phyloP scores from a whole-genome alignment of 768 basidiomycete genomes.

The Grammothele lineata region DNA sequence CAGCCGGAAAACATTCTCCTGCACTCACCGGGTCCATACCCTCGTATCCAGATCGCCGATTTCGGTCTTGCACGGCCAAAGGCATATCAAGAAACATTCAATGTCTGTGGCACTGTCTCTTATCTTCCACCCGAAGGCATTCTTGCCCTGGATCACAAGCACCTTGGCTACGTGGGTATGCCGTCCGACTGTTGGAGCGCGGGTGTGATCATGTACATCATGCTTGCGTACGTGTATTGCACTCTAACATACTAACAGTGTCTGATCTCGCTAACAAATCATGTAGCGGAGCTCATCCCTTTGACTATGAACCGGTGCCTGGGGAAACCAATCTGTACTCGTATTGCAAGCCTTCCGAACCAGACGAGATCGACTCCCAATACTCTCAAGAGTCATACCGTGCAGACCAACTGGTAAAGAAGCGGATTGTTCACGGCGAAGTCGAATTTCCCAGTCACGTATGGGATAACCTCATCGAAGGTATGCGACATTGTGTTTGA shows the following conservation, averaged over 20 bases:
- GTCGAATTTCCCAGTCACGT: slow-evolving; percentile 49
- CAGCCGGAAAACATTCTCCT: slow-evolving; percentile 84
- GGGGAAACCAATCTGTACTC: slow-evolving; percentile 22
- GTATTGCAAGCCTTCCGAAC: slow-evolving; percentile 13
- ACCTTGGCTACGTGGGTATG: slow-evolving; percentile 73
- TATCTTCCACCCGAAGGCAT: slow-evolving; percentile 86
- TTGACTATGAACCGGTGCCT: slow-evolving; percentile 48
- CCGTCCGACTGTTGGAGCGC: slow-evolving; percentile 91
- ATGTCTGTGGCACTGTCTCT: slow-evolving; percentile 84
- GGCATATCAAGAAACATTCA: slow-evolving; percentile 77
- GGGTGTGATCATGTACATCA: slow-evolving; percentile 76
- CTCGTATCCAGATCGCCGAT: slow-evolving; percentile 80
- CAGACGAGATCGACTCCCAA: slow-evolving; percentile 16
- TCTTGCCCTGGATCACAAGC: slow-evolving; percentile 69
- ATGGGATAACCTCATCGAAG: no score
- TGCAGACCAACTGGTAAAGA: slow-evolving; percentile 60
- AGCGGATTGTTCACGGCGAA: slow-evolving; percentile 60
- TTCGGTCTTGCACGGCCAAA: slow-evolving; percentile 80
- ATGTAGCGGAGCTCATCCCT: slow-evolving; percentile 69
- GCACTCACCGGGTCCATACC: slow-evolving; percentile 76
- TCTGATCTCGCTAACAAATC: no score
- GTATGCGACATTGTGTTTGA: slow-evolving; percentile 50
- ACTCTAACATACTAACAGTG: no score
- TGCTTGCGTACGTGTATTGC: slow-evolving; percentile 69
- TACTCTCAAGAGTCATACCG: slow-evolving; percentile 41